Conservation (phyloP, 495 filamentous ascomycete genomes). For the Cetradonia linearis region DNA sequence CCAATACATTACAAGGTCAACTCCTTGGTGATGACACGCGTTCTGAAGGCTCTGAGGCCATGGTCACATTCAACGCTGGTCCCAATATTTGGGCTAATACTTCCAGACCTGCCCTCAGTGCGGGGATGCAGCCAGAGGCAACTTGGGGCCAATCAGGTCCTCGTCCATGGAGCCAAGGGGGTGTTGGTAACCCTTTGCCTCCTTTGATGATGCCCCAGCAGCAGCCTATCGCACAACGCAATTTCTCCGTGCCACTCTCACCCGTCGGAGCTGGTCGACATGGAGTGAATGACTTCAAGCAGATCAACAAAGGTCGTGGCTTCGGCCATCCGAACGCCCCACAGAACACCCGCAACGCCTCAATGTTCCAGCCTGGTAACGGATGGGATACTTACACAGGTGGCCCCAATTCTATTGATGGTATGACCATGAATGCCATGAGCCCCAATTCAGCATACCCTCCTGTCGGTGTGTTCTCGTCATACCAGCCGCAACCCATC, state of each 20-base stretch:
- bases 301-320: conserved; percentile 30
- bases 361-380: conserved; percentile 27
- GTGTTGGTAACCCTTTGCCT: conserved; percentile 5
- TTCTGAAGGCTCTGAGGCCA: conserved; percentile 48
- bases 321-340: conserved; percentile 33
- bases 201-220: conserved; percentile 25
- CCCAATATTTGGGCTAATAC: conserved; percentile 53
- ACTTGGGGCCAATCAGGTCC: conserved; percentile 23
- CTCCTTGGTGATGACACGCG: conserved; percentile 47
- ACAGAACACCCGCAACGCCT: conserved; percentile 34
- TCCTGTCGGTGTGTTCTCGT: conserved; percentile 42
- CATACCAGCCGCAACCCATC: conserved; percentile 61
- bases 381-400: conserved; percentile 17
- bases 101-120: conserved; percentile 26
- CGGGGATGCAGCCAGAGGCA: conserved; percentile 24
- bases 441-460: conserved; percentile 35
- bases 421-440: conserved; percentile 27
- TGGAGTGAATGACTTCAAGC: conserved; percentile 30
- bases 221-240: conserved; percentile 29
- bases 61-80: not conserved
- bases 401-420: conserved; percentile 23
- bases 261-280: conserved; percentile 29
- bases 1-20: conserved; percentile 10
- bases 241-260: conserved; percentile 34
- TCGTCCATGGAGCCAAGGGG: conserved; percentile 21